Evolutionary conservation across 805 yeast species (phyloP).

Genomic region (Kuraishia cidri): DNA sequence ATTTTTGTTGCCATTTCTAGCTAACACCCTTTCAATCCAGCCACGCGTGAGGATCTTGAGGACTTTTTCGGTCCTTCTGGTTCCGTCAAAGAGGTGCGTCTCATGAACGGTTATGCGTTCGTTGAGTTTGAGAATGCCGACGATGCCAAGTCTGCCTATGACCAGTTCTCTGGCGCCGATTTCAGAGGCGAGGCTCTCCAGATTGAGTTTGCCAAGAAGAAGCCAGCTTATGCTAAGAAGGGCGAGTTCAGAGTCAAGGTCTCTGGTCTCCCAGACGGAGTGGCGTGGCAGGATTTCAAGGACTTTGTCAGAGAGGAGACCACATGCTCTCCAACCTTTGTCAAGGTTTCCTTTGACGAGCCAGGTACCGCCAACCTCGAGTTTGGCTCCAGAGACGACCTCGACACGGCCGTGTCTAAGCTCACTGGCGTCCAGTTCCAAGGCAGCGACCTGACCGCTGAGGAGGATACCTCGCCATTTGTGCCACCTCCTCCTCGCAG

Average conservation of each 20-base stretch:
- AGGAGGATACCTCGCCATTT: constrained; percentile 65
- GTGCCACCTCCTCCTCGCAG: constrained; percentile 25
- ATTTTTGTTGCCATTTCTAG: too few species aligned
- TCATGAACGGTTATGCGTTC: constrained; percentile 81
- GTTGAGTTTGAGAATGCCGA: constrained; percentile 71
- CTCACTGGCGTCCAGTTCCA: constrained; percentile 65
- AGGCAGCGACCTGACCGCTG: constrained; percentile 61
- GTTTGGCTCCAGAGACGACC: constrained; percentile 59
- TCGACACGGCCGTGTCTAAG: constrained; percentile 65
- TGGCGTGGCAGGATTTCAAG: constrained; percentile 84
- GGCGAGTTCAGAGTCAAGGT: constrained; percentile 70
- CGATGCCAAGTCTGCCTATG: constrained; percentile 40
- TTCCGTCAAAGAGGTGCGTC: constrained; percentile 55
- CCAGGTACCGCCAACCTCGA: constrained; percentile 41
- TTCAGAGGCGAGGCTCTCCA: constrained; percentile 41
- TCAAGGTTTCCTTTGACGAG: constrained; percentile 38
- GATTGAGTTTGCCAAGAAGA: constrained; percentile 47
- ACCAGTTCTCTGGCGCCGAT: constrained; percentile 32
- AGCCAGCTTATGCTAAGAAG: constrained; percentile 44
- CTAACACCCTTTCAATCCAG: too few species aligned
- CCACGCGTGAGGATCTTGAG: constrained; percentile 37
- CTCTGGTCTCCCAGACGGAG: constrained; percentile 61
- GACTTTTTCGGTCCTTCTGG: constrained; percentile 63
- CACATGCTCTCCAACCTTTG: constrained; percentile 53
- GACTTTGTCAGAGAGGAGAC: constrained; percentile 81